Evolutionary conservation across 768 basidiomycete genomes (phyloP).

Genomic region (Suillus fuscotomentosus): DNA sequence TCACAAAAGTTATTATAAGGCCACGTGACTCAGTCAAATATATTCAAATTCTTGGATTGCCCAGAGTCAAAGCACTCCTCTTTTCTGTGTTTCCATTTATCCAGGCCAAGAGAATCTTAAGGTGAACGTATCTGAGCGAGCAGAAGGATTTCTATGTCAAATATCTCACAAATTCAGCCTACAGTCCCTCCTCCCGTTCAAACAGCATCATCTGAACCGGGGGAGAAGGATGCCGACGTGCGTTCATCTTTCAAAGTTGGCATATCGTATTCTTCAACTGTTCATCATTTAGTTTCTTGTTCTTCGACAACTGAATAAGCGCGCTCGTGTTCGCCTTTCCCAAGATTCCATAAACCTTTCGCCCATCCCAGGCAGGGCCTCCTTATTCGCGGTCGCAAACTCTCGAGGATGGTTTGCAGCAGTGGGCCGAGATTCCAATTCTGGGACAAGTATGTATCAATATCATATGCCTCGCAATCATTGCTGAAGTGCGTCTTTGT

Average conservation of each 20-base stretch:
- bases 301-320: slow-evolving; percentile 50
- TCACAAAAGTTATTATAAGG: neutral
- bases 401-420: slow-evolving; percentile 71
- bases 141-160: slow-evolving; percentile 20
- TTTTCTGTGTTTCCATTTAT: neutral
- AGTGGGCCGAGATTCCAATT: slow-evolving; percentile 36
- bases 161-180: slow-evolving; percentile 32
- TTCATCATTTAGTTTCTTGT: slow-evolving; percentile 34
- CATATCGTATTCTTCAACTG: slow-evolving; percentile 8
- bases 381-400: slow-evolving; percentile 59
- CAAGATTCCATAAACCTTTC: slow-evolving; percentile 44
- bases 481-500: neutral
- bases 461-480: neutral
- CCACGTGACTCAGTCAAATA: neutral
- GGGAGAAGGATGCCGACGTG: slow-evolving; percentile 32
- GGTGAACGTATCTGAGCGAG: neutral
- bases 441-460: slow-evolving; percentile 36
- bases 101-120: neutral
- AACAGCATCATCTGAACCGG: slow-evolving; percentile 20
- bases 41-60: neutral
- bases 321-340: slow-evolving; percentile 64
- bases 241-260: slow-evolving; percentile 5
- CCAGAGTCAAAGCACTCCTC: neutral
- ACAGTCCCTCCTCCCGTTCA: slow-evolving; percentile 22
- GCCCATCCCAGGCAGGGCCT: slow-evolving; percentile 41